phyloP scores from a whole-genome alignment of 345 rosid genomes.

The Rhizophora mangle region DNA sequence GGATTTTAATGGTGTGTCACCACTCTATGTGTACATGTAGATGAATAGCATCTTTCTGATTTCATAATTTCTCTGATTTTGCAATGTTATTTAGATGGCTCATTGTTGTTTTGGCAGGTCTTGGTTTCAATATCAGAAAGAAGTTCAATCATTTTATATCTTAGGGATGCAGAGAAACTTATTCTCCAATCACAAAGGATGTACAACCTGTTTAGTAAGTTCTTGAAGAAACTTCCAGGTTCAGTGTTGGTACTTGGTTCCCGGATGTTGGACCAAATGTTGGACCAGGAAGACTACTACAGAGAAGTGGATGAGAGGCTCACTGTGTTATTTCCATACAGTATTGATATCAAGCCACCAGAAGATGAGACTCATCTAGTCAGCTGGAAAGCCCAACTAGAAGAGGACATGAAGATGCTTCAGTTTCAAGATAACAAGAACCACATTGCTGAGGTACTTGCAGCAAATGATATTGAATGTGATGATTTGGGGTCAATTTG shows the following conservation, averaged over 20 bases:
- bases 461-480: slow-evolving; percentile 88
- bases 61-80: too few species aligned
- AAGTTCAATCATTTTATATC: slow-evolving; percentile 60
- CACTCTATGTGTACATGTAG: too few species aligned
- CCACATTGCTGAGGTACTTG: slow-evolving; percentile 89
- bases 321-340: slow-evolving; percentile 66
- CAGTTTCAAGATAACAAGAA: slow-evolving; percentile 86
- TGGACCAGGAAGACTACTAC: slow-evolving; percentile 60
- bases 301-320: slow-evolving; percentile 55
- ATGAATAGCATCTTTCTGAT: too few species aligned
- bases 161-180: slow-evolving; percentile 77
- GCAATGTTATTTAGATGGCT: too few species aligned
- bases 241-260: slow-evolving; percentile 87
- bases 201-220: slow-evolving; percentile 56
- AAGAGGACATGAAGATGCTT: slow-evolving; percentile 80
- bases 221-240: slow-evolving; percentile 72
- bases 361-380: slow-evolving; percentile 70
- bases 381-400: slow-evolving; percentile 78
- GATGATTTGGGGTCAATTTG: slow-evolving; percentile 82
- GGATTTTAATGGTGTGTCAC: too few species aligned
- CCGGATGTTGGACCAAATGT: slow-evolving; percentile 51
- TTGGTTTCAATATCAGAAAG: slow-evolving; percentile 64
- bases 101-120: slow-evolving; percentile 39
- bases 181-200: slow-evolving; percentile 72
- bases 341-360: slow-evolving; percentile 68